Percentiles rank a stretch among this genome's conserved stretches.
These are phyloP conservation scores for Tolypocladium cylindrosporum DNA, from an alignment of 2,329 filamentous ascomycete genomes.

Conservation along the genomic window DNA sequence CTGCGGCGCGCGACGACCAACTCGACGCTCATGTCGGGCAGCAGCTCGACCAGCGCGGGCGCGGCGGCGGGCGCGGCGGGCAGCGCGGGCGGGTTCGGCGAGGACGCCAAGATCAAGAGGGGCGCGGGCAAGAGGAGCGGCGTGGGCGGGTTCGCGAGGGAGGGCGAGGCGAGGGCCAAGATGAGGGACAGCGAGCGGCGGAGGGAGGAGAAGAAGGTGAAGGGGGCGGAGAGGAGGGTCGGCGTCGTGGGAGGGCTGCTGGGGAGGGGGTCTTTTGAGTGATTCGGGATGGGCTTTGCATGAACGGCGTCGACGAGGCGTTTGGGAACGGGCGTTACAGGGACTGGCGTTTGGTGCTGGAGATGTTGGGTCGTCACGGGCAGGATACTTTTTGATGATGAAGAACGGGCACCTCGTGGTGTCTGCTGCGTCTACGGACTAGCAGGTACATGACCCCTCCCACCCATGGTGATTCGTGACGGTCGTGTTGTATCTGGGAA, in stretches of 20 bases:
- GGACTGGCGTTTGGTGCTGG: not conserved
- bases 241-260: slow-evolving; percentile 49
- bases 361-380: not conserved
- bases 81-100: slow-evolving; percentile 28
- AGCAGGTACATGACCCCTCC: no score
- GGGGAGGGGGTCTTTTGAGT: slow-evolving; percentile 37
- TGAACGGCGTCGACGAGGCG: not conserved
- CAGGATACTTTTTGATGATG: not conserved
- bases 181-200: slow-evolving; percentile 47
- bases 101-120: slow-evolving; percentile 49
- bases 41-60: slow-evolving; percentile 15
- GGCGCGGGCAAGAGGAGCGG: slow-evolving; percentile 50
- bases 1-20: slow-evolving; percentile 66
- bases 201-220: slow-evolving; percentile 47
- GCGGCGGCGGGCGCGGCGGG: not conserved
- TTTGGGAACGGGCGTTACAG: not conserved
- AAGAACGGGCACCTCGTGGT: not conserved
- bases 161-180: slow-evolving; percentile 45
- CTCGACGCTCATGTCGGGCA: slow-evolving; percentile 33
- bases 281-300: slow-evolving; percentile 1
- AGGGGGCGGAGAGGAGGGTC: slow-evolving; percentile 45
- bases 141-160: slow-evolving; percentile 49
- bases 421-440: not conserved
- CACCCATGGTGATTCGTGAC: not conserved
- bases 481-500: not conserved